phyloP scores from a whole-genome alignment of 208 protist genomes.

The Leptomonas pyrrhocoris region DNA sequence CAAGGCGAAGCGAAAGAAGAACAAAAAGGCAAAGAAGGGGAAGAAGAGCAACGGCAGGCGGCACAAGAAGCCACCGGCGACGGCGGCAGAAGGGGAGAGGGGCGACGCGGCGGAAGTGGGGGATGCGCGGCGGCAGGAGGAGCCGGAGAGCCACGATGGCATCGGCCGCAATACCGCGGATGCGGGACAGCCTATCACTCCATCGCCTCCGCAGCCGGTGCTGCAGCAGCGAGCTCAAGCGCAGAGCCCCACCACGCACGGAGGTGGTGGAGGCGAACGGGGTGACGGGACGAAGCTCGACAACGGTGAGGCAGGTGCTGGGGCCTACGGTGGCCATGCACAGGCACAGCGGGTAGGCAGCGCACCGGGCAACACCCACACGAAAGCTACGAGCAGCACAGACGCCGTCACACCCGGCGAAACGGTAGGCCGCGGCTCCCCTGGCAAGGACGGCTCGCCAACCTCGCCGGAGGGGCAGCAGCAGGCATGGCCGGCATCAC shows the following conservation, averaged over 20 bases:
- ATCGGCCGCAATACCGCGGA: too few species aligned
- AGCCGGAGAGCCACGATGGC: slow-evolving; percentile 1
- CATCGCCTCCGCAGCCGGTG: too few species aligned
- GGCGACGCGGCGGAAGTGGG: neutral
- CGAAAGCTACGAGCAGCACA: slow-evolving; percentile 2
- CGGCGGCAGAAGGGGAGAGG: neutral
- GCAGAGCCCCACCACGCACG: too few species aligned
- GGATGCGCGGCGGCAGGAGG: neutral
- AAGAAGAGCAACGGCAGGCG: slow-evolving; percentile 27
- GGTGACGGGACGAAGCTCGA: neutral
- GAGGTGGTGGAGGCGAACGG: too few species aligned
- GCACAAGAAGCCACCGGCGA: neutral
- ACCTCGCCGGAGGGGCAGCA: neutral
- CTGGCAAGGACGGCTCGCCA: neutral
- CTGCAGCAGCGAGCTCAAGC: too few species aligned
- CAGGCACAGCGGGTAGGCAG: neutral
- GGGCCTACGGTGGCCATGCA: neutral
- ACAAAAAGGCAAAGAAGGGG: slow-evolving; percentile 6
- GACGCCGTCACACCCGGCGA: neutral
- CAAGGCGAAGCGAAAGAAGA: slow-evolving; percentile 21
- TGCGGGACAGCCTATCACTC: too few species aligned
- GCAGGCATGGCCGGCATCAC: neutral
- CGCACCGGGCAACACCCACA: neutral
- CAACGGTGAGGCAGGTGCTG: neutral
- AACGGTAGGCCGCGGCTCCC: neutral